Evolutionary conservation across 441 rosid genomes (phyloP).

Genomic region (Adansonia grandidieri): DNA sequence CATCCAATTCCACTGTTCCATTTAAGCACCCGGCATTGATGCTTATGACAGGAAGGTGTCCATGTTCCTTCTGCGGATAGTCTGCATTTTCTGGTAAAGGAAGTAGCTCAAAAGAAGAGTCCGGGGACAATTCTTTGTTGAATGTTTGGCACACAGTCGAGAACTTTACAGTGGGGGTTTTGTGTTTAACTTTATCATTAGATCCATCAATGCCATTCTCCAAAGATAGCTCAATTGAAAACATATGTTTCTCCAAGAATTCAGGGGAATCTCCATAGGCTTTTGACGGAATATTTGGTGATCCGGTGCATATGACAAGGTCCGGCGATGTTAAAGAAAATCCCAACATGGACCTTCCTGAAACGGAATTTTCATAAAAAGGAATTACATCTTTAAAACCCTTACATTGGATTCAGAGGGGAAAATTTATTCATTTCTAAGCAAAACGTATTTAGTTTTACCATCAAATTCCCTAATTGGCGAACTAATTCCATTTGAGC

Average conservation of each 20-base stretch:
- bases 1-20: constrained; percentile 33
- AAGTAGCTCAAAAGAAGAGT: constrained; percentile 81
- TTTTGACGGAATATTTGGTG: constrained; percentile 62
- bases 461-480: constrained; percentile 26
- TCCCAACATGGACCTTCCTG: constrained; percentile 64
- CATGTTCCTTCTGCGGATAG: constrained; percentile 18
- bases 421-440: background rate
- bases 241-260: constrained; percentile 32
- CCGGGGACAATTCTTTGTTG: constrained; percentile 59
- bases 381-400: background rate
- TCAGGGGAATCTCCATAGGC: constrained; percentile 53
- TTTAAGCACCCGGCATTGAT: constrained; percentile 52
- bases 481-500: constrained; percentile 21
- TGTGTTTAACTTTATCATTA: constrained; percentile 32
- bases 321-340: constrained; percentile 71
- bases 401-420: background rate
- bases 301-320: constrained; percentile 67
- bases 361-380: background rate
- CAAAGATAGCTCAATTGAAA: constrained; percentile 70
- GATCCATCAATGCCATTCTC: constrained; percentile 71
- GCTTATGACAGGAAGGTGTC: constrained; percentile 35
- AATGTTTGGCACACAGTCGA: constrained; percentile 69
- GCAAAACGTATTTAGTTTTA: background rate
- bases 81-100: constrained; percentile 39
- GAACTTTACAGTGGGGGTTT: constrained; percentile 60